phyloP scores from a whole-genome alignment of 768 basidiomycete genomes.

The Amanita rubescens region DNA sequence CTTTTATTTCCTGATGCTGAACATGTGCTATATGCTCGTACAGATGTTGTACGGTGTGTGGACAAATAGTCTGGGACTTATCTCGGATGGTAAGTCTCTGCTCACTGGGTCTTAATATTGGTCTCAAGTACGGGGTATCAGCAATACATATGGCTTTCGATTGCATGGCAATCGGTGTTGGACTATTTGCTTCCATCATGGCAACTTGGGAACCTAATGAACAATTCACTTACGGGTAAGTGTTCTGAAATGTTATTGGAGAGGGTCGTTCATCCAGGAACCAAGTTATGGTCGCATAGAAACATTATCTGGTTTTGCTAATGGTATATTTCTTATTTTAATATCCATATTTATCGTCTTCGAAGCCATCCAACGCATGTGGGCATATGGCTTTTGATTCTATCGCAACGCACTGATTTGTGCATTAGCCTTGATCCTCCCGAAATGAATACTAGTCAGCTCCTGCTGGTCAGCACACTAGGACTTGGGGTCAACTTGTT shows the following conservation, averaged over 20 bases:
- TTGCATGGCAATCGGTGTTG: constrained; percentile 94
- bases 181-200: constrained; percentile 94
- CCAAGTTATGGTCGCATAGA: constrained; percentile 90
- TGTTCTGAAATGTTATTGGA: constrained; percentile 2
- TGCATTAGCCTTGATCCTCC: constrained; percentile 75
- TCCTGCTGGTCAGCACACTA: constrained; percentile 81
- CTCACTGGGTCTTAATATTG: neutral
- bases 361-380: constrained; percentile 95
- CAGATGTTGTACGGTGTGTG: constrained; percentile 97
- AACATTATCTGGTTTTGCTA: constrained; percentile 96
- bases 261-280: neutral
- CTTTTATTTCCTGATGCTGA: constrained; percentile 93
- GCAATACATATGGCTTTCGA: constrained; percentile 99
- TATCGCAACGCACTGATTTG: neutral
- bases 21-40: constrained; percentile 92
- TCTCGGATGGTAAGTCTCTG: constrained; percentile 74
- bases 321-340: constrained; percentile 88
- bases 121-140: constrained; percentile 22
- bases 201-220: constrained; percentile 96
- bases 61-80: constrained; percentile 95
- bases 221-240: constrained; percentile 90
- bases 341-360: constrained; percentile 99
- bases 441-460: constrained; percentile 94
- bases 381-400: constrained; percentile 16
- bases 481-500: constrained; percentile 94